Percentiles rank a stretch among this genome's conserved stretches.
Evolutionary conservation across 306 rosid genomes (phyloP).

Genomic region (Aeschynomene evenia): DNA sequence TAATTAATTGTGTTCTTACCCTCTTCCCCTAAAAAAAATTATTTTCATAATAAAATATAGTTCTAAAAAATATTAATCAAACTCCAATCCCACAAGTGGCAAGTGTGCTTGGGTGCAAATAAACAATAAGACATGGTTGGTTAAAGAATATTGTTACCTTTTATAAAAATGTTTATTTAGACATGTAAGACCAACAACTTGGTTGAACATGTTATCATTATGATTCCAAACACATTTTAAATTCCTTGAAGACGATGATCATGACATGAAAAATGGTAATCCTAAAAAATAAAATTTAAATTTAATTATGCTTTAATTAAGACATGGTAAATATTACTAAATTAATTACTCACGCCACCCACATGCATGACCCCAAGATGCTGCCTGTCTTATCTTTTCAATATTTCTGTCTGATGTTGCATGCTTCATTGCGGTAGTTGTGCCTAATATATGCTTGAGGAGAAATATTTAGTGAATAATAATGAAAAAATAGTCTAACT

Average conservation of each 20-base stretch:
- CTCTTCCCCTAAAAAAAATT: no score
- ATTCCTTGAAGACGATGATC: not conserved
- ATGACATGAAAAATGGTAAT: not conserved
- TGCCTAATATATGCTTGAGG: not conserved
- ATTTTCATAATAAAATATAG: no score
- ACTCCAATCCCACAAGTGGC: no score
- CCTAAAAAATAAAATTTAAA: not conserved
- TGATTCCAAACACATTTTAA: slow-evolving; percentile 18
- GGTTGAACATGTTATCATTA: not conserved
- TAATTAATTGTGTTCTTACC: no score
- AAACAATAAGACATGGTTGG: not conserved
- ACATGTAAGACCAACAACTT: not conserved
- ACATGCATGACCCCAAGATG: slow-evolving; percentile 26
- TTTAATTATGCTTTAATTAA: not conserved
- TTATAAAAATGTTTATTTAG: not conserved
- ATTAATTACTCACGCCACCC: slow-evolving; percentile 1
- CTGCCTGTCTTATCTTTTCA: not conserved
- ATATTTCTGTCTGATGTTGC: not conserved
- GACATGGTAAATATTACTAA: not conserved
- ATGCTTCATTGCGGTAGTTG: slow-evolving; percentile 14
- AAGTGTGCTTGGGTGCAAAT: no score
- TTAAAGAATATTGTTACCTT: not conserved
- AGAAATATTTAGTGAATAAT: no score
- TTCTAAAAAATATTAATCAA: no score
- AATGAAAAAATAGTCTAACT: no score